Base-by-base conservation (phyloP, 192 early-diverging fungal genomes). In the Dispira parvispora region DNA sequence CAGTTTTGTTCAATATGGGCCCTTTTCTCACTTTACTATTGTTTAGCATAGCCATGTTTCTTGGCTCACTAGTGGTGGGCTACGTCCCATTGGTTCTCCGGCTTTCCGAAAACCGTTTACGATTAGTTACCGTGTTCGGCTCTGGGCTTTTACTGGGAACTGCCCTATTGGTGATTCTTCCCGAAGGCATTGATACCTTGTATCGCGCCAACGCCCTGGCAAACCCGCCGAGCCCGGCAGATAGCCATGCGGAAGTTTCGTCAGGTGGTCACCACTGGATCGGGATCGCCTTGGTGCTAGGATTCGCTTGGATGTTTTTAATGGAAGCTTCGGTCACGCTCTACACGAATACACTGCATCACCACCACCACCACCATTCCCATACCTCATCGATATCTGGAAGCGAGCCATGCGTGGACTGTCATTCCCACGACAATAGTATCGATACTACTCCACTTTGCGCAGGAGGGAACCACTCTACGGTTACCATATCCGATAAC, bases 181-280 rank as follows among this genome's bases (percentile, higher is more conserved):
- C 94, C 8, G 94, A 97, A 71, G 94, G 94, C 27, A 83, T 97
- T 43, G 92, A 94, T 67, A 92, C 92, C 0, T 78, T 97, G 32
- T 81, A 82, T 46, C 74, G 65, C 9, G 71, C 75, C 0, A 45
- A 44, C 43, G 38, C 42, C 32, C 26, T 45, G 14, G 55, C 32
- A 16, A 18, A 57, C 16, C 20, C 43, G 6, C 6, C 32, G 32
- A 38, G 6, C 32, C 32, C 6, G 32, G 32, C 32, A 1, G 32
- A 38, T 38, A 38, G 32, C 6, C 32, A 38, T 38, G 9, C 58
- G 3, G 43, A 38, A n/a, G 43, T 44, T 16, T 44, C n/a, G n/a
- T 21, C 45, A n/a, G 13, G 42, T 14, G 8, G 78, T 0, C 82
- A 82, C 67, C 75, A 70, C 45, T 84, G 86, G 61, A 81, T 92